A percentile compares a stretch with the other conserved stretches of the same genome.
Evolutionary conservation across 495 filamentous ascomycete species (phyloP).

Genomic region (Cetradonia linearis): DNA sequence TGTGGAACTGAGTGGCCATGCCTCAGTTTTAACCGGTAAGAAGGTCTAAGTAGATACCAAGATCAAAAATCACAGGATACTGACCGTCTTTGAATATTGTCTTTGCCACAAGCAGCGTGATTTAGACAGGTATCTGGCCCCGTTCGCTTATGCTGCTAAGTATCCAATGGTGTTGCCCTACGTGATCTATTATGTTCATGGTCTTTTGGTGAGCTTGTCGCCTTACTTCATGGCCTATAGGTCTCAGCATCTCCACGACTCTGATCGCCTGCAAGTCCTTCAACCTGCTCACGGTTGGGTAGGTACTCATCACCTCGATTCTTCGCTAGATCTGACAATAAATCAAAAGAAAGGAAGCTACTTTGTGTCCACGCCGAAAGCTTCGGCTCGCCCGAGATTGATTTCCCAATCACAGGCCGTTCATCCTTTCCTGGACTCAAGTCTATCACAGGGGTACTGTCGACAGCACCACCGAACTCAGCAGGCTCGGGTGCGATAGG

Average conservation of each 20-base stretch:
- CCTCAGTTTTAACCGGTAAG: too few relatives aligned
- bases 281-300: background rate
- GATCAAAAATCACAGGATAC: too few relatives aligned
- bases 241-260: background rate
- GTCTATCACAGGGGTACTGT: conserved; percentile 15
- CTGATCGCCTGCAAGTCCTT: background rate
- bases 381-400: background rate
- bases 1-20: too few relatives aligned
- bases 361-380: background rate
- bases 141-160: too few relatives aligned
- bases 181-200: too few relatives aligned
- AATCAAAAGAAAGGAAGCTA: background rate
- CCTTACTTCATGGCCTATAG: background rate
- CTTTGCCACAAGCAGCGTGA: too few relatives aligned
- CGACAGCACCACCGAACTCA: background rate
- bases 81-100: too few relatives aligned
- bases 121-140: too few relatives aligned
- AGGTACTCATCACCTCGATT: background rate
- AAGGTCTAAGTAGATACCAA: too few relatives aligned
- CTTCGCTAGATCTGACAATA: background rate
- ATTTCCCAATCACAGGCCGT: background rate
- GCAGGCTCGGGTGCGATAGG: background rate
- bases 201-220: background rate
- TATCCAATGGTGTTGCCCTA: too few relatives aligned
- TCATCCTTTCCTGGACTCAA: background rate